Evolutionary conservation across 1,284 basidiomycete genomes (phyloP).

Genomic region (Anthracocystis panici-leucophaei): DNA sequence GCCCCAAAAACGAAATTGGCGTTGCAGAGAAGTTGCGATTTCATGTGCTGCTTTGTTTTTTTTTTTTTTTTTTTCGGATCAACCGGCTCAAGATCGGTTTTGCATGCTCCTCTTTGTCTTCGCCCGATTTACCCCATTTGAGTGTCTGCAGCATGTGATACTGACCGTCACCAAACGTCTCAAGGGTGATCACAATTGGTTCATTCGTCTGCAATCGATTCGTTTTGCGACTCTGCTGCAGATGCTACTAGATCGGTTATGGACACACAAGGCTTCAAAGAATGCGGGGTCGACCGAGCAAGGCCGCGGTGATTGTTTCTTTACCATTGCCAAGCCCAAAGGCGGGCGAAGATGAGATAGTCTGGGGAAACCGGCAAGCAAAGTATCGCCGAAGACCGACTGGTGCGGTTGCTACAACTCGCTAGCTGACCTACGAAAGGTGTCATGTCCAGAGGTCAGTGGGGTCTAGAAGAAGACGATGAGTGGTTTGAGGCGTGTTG

Average conservation of each 20-base stretch:
- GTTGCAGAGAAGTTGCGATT: not conserved
- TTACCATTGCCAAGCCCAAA: not conserved
- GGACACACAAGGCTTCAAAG: too few species aligned
- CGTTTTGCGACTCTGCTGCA: too few species aligned
- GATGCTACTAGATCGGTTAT: too few species aligned
- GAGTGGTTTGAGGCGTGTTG: conserved; percentile 2
- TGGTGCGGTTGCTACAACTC: conserved; percentile 9
- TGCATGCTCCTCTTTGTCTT: not conserved
- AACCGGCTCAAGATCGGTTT: conserved; percentile 23
- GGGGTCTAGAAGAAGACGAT: not conserved
- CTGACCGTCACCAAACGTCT: too few species aligned
- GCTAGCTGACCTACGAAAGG: conserved; percentile 3
- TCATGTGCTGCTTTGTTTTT: conserved; percentile 1
- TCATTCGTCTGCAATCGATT: too few species aligned
- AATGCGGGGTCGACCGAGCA: conserved; percentile 14
- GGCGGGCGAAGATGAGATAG: not conserved
- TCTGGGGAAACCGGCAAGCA: conserved; percentile 27
- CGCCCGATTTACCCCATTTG: too few species aligned
- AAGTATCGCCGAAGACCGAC: conserved; percentile 21
- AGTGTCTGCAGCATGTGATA: too few species aligned
- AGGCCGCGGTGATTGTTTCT: conserved; percentile 13
- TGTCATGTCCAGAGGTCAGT: not conserved
- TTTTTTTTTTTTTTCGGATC: conserved; percentile 21
- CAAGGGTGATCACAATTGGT: too few species aligned
- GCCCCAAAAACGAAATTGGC: conserved; percentile 23